These are phyloP conservation scores for Citrus inodora DNA, from an alignment of 345 rosid species.

Conservation along the genomic window DNA sequence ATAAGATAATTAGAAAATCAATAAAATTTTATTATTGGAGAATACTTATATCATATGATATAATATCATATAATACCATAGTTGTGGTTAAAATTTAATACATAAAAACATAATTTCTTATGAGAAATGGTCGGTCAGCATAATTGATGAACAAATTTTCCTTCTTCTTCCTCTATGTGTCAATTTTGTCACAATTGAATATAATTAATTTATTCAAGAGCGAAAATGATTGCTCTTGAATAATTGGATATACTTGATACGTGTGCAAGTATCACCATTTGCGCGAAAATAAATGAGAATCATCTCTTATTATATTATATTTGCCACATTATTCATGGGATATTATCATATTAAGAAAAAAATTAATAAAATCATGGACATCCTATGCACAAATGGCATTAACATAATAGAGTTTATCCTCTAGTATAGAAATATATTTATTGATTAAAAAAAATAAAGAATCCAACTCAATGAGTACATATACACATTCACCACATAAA, in stretches of 20 bases:
- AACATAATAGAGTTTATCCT: neutral
- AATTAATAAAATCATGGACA: neutral
- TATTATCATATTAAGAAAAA: neutral
- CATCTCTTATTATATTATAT: neutral
- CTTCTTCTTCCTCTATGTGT: neutral
- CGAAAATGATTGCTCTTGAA: neutral
- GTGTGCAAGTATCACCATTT: neutral
- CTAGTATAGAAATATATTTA: neutral
- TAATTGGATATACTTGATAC: neutral
- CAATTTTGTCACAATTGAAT: neutral
- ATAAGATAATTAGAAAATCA: no score
- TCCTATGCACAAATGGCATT: neutral
- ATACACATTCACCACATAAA: neutral
- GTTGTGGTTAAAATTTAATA: no score
- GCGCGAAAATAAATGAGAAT: neutral
- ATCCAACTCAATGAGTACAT: neutral
- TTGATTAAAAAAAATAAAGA: neutral
- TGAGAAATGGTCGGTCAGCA: no score
- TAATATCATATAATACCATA: accelerated
- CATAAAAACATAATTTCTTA: no score
- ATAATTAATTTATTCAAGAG: neutral
- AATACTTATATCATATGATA: no score
- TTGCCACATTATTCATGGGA: neutral
- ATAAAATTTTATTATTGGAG: accelerated
- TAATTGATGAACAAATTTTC: no score